Base-by-base conservation (phyloP, 768 basidiomycete genomes). In the Arthromyces matolae region DNA sequence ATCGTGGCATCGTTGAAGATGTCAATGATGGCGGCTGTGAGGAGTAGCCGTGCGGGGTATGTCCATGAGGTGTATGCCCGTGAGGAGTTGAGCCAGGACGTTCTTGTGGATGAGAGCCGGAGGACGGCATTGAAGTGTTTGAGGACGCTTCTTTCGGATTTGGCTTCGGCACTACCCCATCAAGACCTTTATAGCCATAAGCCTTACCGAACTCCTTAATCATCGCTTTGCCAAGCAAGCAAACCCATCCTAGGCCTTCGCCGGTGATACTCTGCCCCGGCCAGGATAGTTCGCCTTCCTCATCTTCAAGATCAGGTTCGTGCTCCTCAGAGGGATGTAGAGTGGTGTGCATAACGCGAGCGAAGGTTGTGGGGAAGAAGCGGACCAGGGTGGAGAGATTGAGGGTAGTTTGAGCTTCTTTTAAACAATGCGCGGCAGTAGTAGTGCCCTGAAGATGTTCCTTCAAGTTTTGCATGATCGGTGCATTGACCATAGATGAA, bases 251-350 rank as follows among this genome's bases (percentile, higher is more conserved):
- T 24, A 91, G 72, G 40, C 89, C 89, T 63, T 88, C 84, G 34
- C 86, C 86, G 24, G 77, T 84, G 49, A 81, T 71, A 28, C 78
- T 72, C 57, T 87, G 83, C 34, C 82, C 82, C 0, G 88, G 89
- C 89, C 88, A 90, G 60, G 81, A 87, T n/a, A 91, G 70, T 58
- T 90, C 89, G 53, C 88, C 86, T 62, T 89, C 88, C 54, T 89
- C 85, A 56, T 91, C 89, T 62, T 90, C 88, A 44, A 90, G 79
- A 53, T 90, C 88, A 9, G 85, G 84, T 52, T 89, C 86, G 46
- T 84, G 76, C 62, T 91, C 88, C 54, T 91, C 88, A 13, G 73
- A 72, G 0, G 77, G 71, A 0, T 73, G 68, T 42, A 88, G 67
- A 19, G 79, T 81, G 19, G 83, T 79, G 51, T 80, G 69, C 55